These are phyloP conservation scores for Conticribra weissflogii DNA, from an alignment of 108 stramenopile species.

Conservation along the genomic window DNA sequence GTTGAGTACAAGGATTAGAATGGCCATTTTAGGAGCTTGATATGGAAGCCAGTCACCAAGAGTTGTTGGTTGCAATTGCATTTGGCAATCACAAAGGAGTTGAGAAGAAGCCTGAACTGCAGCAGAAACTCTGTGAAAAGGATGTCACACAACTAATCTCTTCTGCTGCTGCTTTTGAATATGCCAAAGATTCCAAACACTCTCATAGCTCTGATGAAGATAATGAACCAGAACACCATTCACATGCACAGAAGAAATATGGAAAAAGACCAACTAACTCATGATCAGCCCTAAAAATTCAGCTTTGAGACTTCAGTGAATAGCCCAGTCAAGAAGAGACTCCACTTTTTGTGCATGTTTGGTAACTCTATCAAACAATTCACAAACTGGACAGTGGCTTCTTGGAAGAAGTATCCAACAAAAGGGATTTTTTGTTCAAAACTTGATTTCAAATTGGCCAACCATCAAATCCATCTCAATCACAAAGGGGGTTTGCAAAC, in stretches of 20 bases:
- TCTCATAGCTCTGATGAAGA: not conserved
- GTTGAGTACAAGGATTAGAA: not conserved
- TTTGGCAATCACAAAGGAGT: not conserved
- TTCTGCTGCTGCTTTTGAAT: not conserved
- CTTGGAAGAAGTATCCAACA: not conserved
- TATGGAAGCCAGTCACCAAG: not conserved
- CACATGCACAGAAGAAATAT: not conserved
- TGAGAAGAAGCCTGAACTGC: not conserved
- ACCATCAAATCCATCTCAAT: not conserved
- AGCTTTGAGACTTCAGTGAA: not conserved
- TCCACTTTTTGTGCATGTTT: not conserved
- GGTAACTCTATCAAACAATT: not conserved
- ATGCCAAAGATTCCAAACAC: not conserved
- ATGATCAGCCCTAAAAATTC: not conserved
- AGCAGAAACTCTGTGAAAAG: not conserved
- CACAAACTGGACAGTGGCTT: not conserved
- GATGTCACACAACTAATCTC: not conserved
- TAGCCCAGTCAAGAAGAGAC: not conserved
- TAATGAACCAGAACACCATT: not conserved
- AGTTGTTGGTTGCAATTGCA: not conserved
- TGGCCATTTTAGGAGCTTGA: not conserved
- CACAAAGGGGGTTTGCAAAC: slow-evolving; percentile 17
- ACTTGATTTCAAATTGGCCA: slow-evolving; percentile 1
- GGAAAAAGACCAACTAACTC: not conserved
- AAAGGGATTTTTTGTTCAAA: not conserved